These are phyloP conservation scores for Phytophthora citricola DNA, from an alignment of 352 stramenopile species.

Conservation along the genomic window DNA sequence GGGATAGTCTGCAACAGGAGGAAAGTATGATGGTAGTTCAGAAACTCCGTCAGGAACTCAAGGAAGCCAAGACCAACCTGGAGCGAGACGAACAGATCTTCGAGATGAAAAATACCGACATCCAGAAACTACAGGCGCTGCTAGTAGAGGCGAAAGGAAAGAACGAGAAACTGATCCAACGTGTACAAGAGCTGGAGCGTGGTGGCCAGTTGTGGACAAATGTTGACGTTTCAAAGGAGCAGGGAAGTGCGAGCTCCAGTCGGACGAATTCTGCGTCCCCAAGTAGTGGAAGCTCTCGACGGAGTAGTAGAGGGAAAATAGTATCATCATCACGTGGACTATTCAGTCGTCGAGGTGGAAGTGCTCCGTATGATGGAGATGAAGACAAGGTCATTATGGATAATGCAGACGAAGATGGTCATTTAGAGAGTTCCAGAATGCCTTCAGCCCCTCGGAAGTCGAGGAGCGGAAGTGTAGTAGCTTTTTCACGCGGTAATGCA, in stretches of 20 bases:
- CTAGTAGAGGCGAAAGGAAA: slow-evolving; percentile 71
- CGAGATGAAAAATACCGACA: slow-evolving; percentile 84
- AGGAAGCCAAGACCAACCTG: slow-evolving; percentile 70
- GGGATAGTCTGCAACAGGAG: slow-evolving; percentile 13
- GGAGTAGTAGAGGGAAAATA: slow-evolving; percentile 32
- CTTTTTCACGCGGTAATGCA: slow-evolving; percentile 11
- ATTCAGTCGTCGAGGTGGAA: slow-evolving; percentile 58
- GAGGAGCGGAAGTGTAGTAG: slow-evolving; percentile 9
- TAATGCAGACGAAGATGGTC: slow-evolving; percentile 47
- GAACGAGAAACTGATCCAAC: slow-evolving; percentile 75
- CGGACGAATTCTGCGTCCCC: slow-evolving; percentile 22
- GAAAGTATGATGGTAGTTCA: slow-evolving; percentile 36
- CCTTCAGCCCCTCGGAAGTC: slow-evolving; percentile 33
- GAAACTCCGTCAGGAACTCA: slow-evolving; percentile 62
- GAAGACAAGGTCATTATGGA: slow-evolving; percentile 78
- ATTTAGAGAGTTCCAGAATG: slow-evolving; percentile 1
- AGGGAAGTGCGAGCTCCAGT: slow-evolving; percentile 18
- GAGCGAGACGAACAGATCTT: slow-evolving; percentile 85
- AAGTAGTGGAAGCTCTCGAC: slow-evolving; percentile 8
- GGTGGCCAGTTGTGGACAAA: slow-evolving; percentile 78
- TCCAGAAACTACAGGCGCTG: slow-evolving; percentile 65
- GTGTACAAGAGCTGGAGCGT: slow-evolving; percentile 74
- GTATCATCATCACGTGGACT: slow-evolving; percentile 61
- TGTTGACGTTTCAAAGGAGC: slow-evolving; percentile 7
- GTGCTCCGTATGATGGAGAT: slow-evolving; percentile 44